These are phyloP conservation scores for Crithidia brevicula DNA, from an alignment of 208 protist species.

Conservation along the genomic window DNA sequence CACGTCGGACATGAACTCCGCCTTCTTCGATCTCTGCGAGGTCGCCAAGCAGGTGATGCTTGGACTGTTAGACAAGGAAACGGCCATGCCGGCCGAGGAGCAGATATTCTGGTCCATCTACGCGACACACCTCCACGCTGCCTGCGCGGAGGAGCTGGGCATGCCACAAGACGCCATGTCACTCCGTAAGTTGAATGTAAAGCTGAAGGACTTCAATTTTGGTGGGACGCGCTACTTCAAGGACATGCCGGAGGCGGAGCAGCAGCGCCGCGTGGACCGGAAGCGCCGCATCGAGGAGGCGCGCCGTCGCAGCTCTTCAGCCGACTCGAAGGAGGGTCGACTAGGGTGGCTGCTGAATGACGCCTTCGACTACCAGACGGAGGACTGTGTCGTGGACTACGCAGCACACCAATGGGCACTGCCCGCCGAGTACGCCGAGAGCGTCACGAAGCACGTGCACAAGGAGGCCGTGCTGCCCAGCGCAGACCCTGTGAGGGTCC, in stretches of 20 bases:
- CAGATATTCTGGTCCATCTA: constrained; percentile 79
- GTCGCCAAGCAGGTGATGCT: constrained; percentile 83
- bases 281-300: constrained; percentile 74
- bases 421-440: constrained; percentile 53
- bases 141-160: constrained; percentile 52
- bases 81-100: constrained; percentile 50
- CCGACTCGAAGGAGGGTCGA: constrained; percentile 7
- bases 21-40: constrained; percentile 91
- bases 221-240: constrained; percentile 92
- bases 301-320: constrained; percentile 25
- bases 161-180: constrained; percentile 77
- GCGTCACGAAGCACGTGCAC: constrained; percentile 19
- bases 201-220: constrained; percentile 92
- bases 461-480: neutral
- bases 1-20: constrained; percentile 74
- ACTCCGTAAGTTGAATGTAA: constrained; percentile 89
- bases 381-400: constrained; percentile 79
- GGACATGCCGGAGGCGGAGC: constrained; percentile 82
- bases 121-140: constrained; percentile 57
- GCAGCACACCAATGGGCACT: constrained; percentile 37
- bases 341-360: constrained; percentile 79
- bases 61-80: constrained; percentile 60
- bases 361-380: constrained; percentile 89
- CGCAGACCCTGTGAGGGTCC: constrained; percentile 19
- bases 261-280: constrained; percentile 59